Conservation (phyloP, 176 grass and related monocot genomes). For the Aegilops speltoides region DNA sequence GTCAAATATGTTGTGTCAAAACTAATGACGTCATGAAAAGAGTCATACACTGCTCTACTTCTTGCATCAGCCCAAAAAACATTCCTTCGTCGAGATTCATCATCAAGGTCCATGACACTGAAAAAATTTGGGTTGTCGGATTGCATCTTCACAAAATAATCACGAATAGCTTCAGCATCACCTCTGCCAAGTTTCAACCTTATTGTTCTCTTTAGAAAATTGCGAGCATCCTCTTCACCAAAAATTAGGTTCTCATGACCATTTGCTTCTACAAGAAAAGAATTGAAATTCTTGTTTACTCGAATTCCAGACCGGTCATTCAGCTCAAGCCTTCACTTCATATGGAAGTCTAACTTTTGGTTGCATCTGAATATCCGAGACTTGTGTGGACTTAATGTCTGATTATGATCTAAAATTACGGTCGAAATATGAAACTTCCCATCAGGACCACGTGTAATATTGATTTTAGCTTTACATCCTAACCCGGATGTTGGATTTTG, state of each 20-base stretch:
- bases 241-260: not conserved
- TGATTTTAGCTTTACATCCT: too few species aligned
- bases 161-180: constrained; percentile 7
- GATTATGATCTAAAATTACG: too few species aligned
- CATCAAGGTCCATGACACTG: constrained; percentile 17
- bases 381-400: too few species aligned
- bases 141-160: constrained; percentile 33
- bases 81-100: constrained; percentile 12
- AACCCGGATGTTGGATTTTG: too few species aligned
- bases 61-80: constrained; percentile 34
- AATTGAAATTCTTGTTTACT: not conserved
- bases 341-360: not conserved
- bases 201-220: too few species aligned
- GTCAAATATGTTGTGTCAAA: constrained; percentile 3
- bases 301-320: not conserved
- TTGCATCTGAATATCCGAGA: too few species aligned
- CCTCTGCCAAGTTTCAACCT: not conserved
- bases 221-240: not conserved
- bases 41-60: constrained; percentile 24
- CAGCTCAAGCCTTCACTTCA: not conserved
- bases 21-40: constrained; percentile 11
- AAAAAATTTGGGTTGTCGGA: not conserved
- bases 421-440: too few species aligned
- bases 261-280: not conserved
- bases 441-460: too few species aligned